A percentile compares a stretch with the other conserved stretches of the same genome.
Conservation (phyloP, 2,329 filamentous ascomycete species). For the Epichloe amarillans region DNA sequence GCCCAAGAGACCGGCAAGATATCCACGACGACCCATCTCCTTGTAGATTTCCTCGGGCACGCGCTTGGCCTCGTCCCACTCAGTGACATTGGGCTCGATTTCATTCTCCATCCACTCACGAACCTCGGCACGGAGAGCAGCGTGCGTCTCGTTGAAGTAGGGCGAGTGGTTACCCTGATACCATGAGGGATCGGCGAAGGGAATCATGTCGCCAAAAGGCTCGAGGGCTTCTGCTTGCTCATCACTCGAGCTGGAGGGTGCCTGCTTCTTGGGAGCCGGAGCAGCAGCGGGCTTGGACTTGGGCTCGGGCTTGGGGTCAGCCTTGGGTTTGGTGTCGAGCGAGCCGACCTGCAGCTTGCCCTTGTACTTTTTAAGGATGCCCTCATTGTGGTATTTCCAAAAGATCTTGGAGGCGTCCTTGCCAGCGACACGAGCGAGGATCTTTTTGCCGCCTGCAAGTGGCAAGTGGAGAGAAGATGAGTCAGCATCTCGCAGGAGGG, state of each 20-base stretch:
- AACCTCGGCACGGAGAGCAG: constrained; percentile 77
- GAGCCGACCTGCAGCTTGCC: constrained; percentile 69
- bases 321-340: constrained; percentile 72
- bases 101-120: constrained; percentile 83
- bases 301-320: constrained; percentile 33
- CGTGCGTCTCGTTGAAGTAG: constrained; percentile 92
- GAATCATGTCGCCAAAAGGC: constrained; percentile 72
- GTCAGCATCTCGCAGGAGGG: background rate
- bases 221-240: constrained; percentile 61
- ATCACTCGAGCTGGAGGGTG: constrained; percentile 18
- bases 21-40: constrained; percentile 85
- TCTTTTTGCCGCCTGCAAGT: constrained; percentile 47
- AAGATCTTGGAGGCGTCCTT: constrained; percentile 56
- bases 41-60: constrained; percentile 87
- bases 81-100: constrained; percentile 80
- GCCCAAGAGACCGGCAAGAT: constrained; percentile 83
- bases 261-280: constrained; percentile 19
- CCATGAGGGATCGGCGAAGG: constrained; percentile 87
- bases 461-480: background rate
- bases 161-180: constrained; percentile 92
- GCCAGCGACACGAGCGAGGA: constrained; percentile 47
- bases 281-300: constrained; percentile 10
- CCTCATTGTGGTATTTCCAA: constrained; percentile 72
- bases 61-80: constrained; percentile 93
- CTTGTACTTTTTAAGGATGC: constrained; percentile 78